Evolutionary conservation across 192 early-diverging fungal species (phyloP).

Genomic region (Glomus cerebriforme): DNA sequence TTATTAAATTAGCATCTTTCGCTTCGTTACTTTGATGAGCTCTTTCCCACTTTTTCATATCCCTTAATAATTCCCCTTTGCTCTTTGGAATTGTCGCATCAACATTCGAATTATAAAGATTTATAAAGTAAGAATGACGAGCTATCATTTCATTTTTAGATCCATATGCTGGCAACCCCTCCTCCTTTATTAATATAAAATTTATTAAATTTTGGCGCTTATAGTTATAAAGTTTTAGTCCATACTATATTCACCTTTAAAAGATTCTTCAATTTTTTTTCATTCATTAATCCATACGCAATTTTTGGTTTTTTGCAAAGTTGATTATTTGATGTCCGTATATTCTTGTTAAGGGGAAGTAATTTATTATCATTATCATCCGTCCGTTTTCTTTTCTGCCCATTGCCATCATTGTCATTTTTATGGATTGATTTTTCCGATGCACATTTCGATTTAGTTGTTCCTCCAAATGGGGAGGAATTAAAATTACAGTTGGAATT

Average conservation of each 20-base stretch:
- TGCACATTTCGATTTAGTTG: neutral
- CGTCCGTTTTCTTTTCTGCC: neutral
- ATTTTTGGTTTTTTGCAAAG: slow-evolving; percentile 18
- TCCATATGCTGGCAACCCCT: slow-evolving; percentile 12
- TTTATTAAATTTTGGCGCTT: neutral
- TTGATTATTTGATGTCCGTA: neutral
- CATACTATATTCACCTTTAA: neutral
- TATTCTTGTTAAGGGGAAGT: neutral
- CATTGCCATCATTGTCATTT: neutral
- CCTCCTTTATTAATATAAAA: slow-evolving; percentile 7
- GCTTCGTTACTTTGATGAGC: neutral
- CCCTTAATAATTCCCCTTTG: neutral
- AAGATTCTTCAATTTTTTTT: neutral
- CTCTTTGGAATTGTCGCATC: slow-evolving; percentile 25
- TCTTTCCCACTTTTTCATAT: slow-evolving; percentile 19
- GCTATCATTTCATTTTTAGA: neutral
- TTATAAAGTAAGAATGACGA: slow-evolving; percentile 12
- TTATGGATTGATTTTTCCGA: neutral
- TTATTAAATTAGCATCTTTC: neutral
- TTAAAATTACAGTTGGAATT: neutral
- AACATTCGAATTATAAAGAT: slow-evolving; percentile 27
- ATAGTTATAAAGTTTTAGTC: neutral
- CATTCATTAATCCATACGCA: slow-evolving; percentile 23
- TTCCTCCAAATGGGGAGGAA: neutral
- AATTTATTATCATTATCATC: neutral